Base-by-base conservation (phyloP, 192 early-diverging fungal genomes). In the Linnemannia zychae region DNA sequence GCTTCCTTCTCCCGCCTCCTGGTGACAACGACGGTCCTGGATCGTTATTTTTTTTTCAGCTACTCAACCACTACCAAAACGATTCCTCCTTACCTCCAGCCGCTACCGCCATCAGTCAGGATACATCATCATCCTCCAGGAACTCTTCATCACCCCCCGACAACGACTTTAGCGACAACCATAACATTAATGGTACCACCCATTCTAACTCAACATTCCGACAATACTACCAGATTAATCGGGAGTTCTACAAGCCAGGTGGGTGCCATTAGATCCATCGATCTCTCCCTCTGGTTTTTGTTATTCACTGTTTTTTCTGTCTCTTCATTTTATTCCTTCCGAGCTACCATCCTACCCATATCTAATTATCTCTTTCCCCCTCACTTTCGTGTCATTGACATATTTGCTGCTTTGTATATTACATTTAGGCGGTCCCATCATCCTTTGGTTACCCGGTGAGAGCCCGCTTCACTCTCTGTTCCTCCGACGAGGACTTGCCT, bases 221-320 rank as follows among this genome's bases (percentile, higher is more conserved):
- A 17, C 82, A 84, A 37, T 72, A 75, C 34, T 84, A 84, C 40
- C 73, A 75, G 49, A 53, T 84, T 74, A 84, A 48, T 44, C 20
- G 18, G 34, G 77, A 84, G 47, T 84, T 79, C 52, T 84, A 84
- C 47, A 84, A 84, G 47, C 82, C 82, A 84, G 76, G 82, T 84
- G 71, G 15, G 37, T 7, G 18, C 38, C 5, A n/a, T 49, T 44
- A n/a, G n/a, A n/a, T n/a, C n/a, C n/a, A n/a, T 44, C 3, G 40
- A 9, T 44, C 40, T 44, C 40, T 44, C 40, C 9, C 40, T 9
- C 40, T 44, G 3, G 40, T 44, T 6, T 44, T 44, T 44, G 40
- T 9, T 6, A 44, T 60, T 60, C 28, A 24, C 28, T 60, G n/a
- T 11, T 60, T 60, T 7, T 63, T n/a, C 53, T n/a, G 7, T 57